Conservation (phyloP, 108 stramenopile species). For the Stephanodiscus triporus region DNA sequence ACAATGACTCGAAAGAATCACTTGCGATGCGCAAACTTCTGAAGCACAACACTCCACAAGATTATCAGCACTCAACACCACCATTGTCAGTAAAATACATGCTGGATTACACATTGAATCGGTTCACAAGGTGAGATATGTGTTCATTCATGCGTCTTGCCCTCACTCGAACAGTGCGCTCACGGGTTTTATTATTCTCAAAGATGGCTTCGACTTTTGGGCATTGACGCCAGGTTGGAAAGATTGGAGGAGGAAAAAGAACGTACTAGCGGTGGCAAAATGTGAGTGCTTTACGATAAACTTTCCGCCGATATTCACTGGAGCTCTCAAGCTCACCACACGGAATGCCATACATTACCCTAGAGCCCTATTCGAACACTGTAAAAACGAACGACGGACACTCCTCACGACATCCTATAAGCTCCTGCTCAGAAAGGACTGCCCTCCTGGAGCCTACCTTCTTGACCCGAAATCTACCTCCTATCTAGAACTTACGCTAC, state of each 20-base stretch:
- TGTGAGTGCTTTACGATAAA: constrained; percentile 50
- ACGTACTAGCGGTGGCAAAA: constrained; percentile 59
- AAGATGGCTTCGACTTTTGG: constrained; percentile 86
- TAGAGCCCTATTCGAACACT: constrained; percentile 74
- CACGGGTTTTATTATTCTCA: constrained; percentile 17
- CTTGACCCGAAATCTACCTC: constrained; percentile 63
- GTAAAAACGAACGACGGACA: constrained; percentile 68
- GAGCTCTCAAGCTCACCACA: not conserved
- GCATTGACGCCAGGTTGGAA: constrained; percentile 84
- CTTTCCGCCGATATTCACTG: not conserved
- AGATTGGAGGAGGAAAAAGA: constrained; percentile 79
- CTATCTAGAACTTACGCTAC: constrained; percentile 70
- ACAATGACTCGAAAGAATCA: constrained; percentile 27
- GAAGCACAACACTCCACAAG: constrained; percentile 40
- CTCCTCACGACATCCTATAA: constrained; percentile 85
- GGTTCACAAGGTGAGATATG: constrained; percentile 33
- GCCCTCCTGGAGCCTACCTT: constrained; percentile 82
- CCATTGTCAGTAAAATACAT: constrained; percentile 42
- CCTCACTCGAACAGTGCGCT: not conserved
- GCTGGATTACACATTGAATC: constrained; percentile 73
- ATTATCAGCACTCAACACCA: constrained; percentile 41
- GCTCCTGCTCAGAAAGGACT: constrained; percentile 77
- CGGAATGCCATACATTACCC: not conserved
- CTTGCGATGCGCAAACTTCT: constrained; percentile 26
- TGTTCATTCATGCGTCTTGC: not conserved